Conservation (phyloP, 495 filamentous ascomycete genomes). For the Talaromyces thailandensis region DNA sequence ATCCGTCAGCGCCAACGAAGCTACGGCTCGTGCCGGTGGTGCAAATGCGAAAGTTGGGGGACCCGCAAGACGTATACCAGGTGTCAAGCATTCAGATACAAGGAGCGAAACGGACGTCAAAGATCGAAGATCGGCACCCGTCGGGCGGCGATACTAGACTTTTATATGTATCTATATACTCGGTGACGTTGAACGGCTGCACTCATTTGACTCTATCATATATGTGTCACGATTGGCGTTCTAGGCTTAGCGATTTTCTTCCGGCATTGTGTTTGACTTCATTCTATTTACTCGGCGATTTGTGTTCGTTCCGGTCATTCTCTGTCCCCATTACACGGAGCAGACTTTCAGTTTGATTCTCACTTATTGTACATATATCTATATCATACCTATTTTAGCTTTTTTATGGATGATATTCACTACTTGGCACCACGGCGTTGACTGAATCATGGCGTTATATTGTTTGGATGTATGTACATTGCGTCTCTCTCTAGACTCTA, state of each 20-base stretch:
- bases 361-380: background rate
- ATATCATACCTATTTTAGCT: background rate
- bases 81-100: constrained; percentile 20
- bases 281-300: background rate
- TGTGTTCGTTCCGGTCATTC: constrained; percentile 2
- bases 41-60: constrained; percentile 7
- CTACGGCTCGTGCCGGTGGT: constrained; percentile 16
- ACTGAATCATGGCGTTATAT: background rate
- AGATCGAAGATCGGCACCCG: constrained; percentile 31
- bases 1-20: constrained; percentile 32
- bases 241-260: background rate
- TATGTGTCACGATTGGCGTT: background rate
- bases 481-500: background rate
- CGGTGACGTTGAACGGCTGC: background rate
- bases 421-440: background rate
- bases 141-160: constrained; percentile 19
- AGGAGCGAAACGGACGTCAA: constrained; percentile 20
- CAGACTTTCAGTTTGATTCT: background rate
- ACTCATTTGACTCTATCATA: background rate
- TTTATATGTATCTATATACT: background rate
- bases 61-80: constrained; percentile 27
- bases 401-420: background rate
- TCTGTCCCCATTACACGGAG: background rate
- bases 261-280: background rate
- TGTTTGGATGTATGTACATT: background rate